Evolutionary conservation across 2,329 filamentous ascomycete species (phyloP).

Genomic region (Dactylonectria macrodidyma): DNA sequence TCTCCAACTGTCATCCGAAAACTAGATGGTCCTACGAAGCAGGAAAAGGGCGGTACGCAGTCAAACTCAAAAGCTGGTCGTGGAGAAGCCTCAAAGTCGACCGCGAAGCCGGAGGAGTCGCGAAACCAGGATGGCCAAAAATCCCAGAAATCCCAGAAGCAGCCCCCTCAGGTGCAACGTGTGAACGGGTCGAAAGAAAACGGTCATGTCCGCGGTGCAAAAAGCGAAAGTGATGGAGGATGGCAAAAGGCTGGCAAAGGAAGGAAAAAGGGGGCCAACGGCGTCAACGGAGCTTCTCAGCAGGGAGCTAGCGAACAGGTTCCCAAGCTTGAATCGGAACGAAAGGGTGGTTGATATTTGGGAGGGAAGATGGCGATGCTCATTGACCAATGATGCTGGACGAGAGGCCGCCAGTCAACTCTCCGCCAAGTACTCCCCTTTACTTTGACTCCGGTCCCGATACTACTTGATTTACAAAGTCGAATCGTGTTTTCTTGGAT

Average conservation of each 20-base stretch:
- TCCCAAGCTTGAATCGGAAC: conserved; percentile 72
- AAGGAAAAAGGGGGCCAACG: conserved; percentile 62
- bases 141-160: conserved; percentile 48
- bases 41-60: conserved; percentile 44
- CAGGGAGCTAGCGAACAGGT: conserved; percentile 64
- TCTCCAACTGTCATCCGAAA: conserved; percentile 75
- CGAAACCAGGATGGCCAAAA: conserved; percentile 38
- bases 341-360: conserved; percentile 71
- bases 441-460: conserved; percentile 7
- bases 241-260: conserved; percentile 74
- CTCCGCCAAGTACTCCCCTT: neutral
- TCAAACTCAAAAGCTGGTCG: conserved; percentile 37
- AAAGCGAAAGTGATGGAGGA: conserved; percentile 67
- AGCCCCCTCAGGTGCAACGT: conserved; percentile 48
- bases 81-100: conserved; percentile 38
- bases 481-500: conserved; percentile 44
- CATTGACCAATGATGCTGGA: neutral
- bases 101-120: conserved; percentile 20
- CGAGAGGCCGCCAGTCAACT: neutral
- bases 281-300: conserved; percentile 55
- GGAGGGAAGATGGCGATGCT: conserved; percentile 8
- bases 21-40: conserved; percentile 58
- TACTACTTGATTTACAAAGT: conserved; percentile 31
- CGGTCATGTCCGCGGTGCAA: conserved; percentile 67
- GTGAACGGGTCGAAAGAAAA: conserved; percentile 63